phyloP scores from a whole-genome alignment of 805 yeast species.

The Pichia kluyveri region DNA sequence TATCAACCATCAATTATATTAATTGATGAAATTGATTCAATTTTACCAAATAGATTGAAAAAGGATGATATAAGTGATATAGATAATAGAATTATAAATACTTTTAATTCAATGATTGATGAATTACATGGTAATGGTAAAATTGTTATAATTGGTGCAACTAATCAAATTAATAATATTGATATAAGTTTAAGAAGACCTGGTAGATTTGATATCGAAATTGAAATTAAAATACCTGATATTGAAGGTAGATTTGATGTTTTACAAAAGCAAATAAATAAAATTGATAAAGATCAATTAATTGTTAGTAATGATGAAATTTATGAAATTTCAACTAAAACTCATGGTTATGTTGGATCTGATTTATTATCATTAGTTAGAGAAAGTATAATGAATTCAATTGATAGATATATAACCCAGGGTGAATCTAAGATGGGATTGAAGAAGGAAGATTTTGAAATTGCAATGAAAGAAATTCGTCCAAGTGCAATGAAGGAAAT shows the following conservation, averaged over 20 bases:
- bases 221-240: slow-evolving; percentile 91
- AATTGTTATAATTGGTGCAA: slow-evolving; percentile 77
- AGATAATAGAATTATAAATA: slow-evolving; percentile 85
- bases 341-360: slow-evolving; percentile 98
- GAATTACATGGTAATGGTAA: slow-evolving; percentile 55
- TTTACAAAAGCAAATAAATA: slow-evolving; percentile 48
- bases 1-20: slow-evolving; percentile 85
- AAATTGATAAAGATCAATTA: slow-evolving; percentile 30
- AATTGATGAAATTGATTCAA: slow-evolving; percentile 88
- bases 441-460: slow-evolving; percentile 45
- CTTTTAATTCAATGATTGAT: slow-evolving; percentile 75
- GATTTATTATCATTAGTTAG: slow-evolving; percentile 82
- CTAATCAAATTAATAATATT: slow-evolving; percentile 84
- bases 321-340: slow-evolving; percentile 55
- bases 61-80: slow-evolving; percentile 82
- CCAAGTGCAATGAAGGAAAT: slow-evolving; percentile 98
- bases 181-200: slow-evolving; percentile 90
- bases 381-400: slow-evolving; percentile 80
- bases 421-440: too few species aligned
- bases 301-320: slow-evolving; percentile 46
- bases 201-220: slow-evolving; percentile 88
- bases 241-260: slow-evolving; percentile 70
- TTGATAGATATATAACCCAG: slow-evolving; percentile 44
- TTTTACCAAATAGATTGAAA: slow-evolving; percentile 74
- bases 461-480: slow-evolving; percentile 68